These are phyloP conservation scores for Capronia epimyces DNA, from an alignment of 2,329 filamentous ascomycete genomes.

Conservation along the genomic window DNA sequence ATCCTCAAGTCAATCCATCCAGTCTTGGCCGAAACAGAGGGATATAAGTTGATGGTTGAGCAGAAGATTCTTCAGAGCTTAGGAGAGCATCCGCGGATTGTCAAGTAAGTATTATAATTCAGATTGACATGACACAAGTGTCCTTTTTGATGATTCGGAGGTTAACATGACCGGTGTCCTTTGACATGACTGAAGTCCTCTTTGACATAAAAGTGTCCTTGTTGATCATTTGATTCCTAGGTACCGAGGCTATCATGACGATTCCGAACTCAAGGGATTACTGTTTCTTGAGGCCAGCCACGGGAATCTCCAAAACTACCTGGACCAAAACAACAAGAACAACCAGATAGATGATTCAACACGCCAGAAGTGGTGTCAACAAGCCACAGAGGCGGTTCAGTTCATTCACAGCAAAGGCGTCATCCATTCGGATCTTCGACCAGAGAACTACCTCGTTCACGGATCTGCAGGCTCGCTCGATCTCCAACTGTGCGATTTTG, in stretches of 20 bases:
- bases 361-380: slow-evolving; percentile 30
- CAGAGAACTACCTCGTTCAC: slow-evolving; percentile 34
- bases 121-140: neutral
- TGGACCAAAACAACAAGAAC: slow-evolving; percentile 26
- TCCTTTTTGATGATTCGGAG: neutral
- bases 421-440: slow-evolving; percentile 36
- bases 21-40: neutral
- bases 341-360: slow-evolving; percentile 22
- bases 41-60: slow-evolving; percentile 9
- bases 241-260: slow-evolving; percentile 4
- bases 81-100: slow-evolving; percentile 11
- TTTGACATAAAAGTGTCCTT: neutral
- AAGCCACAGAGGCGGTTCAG: slow-evolving; percentile 32
- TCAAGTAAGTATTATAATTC: slow-evolving; percentile 8
- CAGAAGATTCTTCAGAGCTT: slow-evolving; percentile 1
- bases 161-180: too few relatives aligned
- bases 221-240: neutral
- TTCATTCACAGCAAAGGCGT: slow-evolving; percentile 33
- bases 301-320: slow-evolving; percentile 19
- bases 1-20: slow-evolving; percentile 3
- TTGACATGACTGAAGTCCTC: too few relatives aligned
- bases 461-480: slow-evolving; percentile 27
- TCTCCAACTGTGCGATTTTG: slow-evolving; percentile 35
- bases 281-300: slow-evolving; percentile 29
- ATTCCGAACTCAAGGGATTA: slow-evolving; percentile 7